Base-by-base conservation (phyloP, 1,284 basidiomycete species). In the Rhodotorula mucilaginosa region DNA sequence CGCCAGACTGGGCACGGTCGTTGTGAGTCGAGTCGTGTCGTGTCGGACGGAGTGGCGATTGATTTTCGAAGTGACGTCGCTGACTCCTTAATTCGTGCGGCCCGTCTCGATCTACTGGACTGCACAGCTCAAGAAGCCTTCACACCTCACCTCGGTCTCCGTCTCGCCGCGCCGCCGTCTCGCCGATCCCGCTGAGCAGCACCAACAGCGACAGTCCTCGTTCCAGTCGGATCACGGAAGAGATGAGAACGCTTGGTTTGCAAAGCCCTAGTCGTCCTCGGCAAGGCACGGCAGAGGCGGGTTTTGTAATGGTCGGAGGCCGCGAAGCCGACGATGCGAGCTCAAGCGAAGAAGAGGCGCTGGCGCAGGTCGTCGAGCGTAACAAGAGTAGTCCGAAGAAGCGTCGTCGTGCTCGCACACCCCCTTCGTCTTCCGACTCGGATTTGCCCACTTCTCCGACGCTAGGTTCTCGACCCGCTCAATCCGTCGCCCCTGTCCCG, bases 231-330 rank as follows among this genome's bases (percentile, higher is more conserved):
- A 31, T 49, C 46, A 56, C 46, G 62, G 51, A 34, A 48, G 47
- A 8, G 70, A 71, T 65, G 66, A 58, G 59, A 48, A 52, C 54
- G 66, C 70, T 68, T 65, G 70, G 70, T 65, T 68, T 68, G 59
- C 29, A 10, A 18, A 64, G 66, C 61, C 54, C 63, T 64, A 29
- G 26, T 8, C 46, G 12, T 4, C 52, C 5, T 2, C 3, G 6
- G 19, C 47, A 13, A 10, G 48, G 15, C 54, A 6, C 56, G 57
- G 16, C 12, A 26, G 58, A 12, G 0, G 56, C 21, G 31, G 23
- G 19, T 12, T 46, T 51, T 19, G 61, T 12, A 5, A 7, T 34
- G 31, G 59, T 23, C 26, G 46, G 54, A 48, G 34, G 44, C 26
- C 26, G 26, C 23, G 54, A 19, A 51, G 23, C 29, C 19, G 48